phyloP scores from a whole-genome alignment of 1,139 yeast genomes.

The Pichia sp. region DNA sequence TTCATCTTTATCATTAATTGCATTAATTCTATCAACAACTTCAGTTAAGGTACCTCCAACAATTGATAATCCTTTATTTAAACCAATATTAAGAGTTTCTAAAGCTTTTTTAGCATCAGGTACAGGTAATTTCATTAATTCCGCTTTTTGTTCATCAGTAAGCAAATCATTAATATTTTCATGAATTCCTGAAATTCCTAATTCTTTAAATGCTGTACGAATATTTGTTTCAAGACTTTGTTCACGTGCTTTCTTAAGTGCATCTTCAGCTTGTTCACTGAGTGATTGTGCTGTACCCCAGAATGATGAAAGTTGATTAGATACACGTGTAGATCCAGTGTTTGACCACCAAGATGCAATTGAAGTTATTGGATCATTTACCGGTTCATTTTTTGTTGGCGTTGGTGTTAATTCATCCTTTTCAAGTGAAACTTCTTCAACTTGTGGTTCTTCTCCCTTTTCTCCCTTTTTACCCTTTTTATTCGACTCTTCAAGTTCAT shows the following conservation, averaged over 20 bases:
- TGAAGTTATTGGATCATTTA: constrained; percentile 62
- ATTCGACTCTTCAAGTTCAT: constrained; percentile 50
- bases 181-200: constrained; percentile 29
- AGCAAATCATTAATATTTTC: constrained; percentile 26
- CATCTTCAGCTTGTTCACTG: constrained; percentile 33
- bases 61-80: constrained; percentile 31
- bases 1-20: constrained; percentile 51
- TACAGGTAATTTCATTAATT: constrained; percentile 25
- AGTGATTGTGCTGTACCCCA: constrained; percentile 50
- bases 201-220: constrained; percentile 28
- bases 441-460: constrained; percentile 1
- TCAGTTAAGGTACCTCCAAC: constrained; percentile 39
- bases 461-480: neutral
- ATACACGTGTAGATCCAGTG: constrained; percentile 71
- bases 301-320: constrained; percentile 57
- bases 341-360: constrained; percentile 77
- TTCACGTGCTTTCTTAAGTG: constrained; percentile 36
- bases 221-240: constrained; percentile 30
- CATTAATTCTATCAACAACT: constrained; percentile 47
- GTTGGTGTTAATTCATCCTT: neutral
- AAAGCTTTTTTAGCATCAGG: constrained; percentile 29
- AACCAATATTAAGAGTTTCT: constrained; percentile 9
- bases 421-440: neutral
- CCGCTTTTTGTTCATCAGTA: constrained; percentile 25
- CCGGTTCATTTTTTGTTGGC: constrained; percentile 17